Base-by-base conservation (phyloP, 305 asterid genomes). In the Fraxinus sp. region DNA sequence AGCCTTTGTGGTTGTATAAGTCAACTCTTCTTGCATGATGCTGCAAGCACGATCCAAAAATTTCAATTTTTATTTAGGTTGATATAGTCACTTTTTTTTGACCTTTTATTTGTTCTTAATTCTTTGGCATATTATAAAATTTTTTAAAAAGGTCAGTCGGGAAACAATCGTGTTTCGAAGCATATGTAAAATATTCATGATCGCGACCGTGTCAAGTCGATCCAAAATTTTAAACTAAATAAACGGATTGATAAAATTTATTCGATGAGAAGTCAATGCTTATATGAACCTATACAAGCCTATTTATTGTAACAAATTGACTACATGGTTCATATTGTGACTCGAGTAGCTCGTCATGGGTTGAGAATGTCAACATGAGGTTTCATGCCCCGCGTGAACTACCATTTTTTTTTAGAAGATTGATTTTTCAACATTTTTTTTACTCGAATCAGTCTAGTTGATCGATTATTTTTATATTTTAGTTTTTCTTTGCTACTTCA, bases 1-100 rank as follows among this genome's bases (percentile, higher is more conserved):
- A 68, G 20, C 37, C 16, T 0, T 68, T 22, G 35, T 22, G 28
- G 37, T 36, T 13, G 10, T n/a, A 8, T 5, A 9, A n/a, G 76
- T 79, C 79, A 83, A 52, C 79, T 26, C 52, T 68, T 72, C 7
- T 24, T 46, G 82, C 66, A 28, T 28, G 5, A 26, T 28, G 13
- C 4, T 28, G 75, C 75, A 24, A 14, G 75, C 75, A 68, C 37
- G 75, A 70, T 77, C 70, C 24, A 22, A 37, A 10, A 24, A 26
- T 26, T 66, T 3, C 36, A 68, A 68, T 68, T 13, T 68, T 28
- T 66, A 24, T 28, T 28, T 28, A 66, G 36, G 7, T 26, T 66
- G 8, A 66, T 9, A 11, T 4, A 24, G 36, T 66, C 74, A 26
- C n/a, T 13, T 46, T 43, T 33, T 33, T 33, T 4, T 20, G 36